Conservation (phyloP, 306 rosid species). For the Begonia loranthoides region DNA sequence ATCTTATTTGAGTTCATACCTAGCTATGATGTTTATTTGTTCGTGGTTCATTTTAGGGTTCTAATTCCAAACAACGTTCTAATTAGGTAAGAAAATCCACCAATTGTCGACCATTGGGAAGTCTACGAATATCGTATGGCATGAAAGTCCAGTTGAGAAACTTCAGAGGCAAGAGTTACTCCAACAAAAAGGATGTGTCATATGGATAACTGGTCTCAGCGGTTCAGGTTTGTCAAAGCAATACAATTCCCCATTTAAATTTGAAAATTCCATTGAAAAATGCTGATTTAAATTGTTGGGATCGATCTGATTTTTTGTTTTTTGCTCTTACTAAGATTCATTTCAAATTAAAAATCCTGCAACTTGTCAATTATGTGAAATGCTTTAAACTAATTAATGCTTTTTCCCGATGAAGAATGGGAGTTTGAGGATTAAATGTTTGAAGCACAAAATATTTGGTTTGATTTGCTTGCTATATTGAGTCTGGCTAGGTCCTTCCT, state of each 20-base stretch:
- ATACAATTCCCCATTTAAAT: no score
- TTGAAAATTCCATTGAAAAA: no score
- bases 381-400: no score
- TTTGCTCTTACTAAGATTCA: no score
- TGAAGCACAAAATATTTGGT: no score
- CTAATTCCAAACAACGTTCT: not conserved
- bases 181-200: conserved; percentile 89
- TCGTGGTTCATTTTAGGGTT: not conserved
- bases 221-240: conserved; percentile 74
- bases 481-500: not conserved
- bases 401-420: no score
- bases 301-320: no score
- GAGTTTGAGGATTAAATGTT: no score
- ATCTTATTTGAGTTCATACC: not conserved
- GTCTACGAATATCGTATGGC: conserved; percentile 81
- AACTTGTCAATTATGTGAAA: no score
- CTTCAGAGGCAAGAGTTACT: conserved; percentile 64
- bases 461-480: no score
- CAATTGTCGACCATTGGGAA: conserved; percentile 49
- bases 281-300: no score
- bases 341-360: no score
- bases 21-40: not conserved
- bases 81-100: conserved; percentile 32
- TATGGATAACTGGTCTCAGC: conserved; percentile 97
- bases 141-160: conserved; percentile 60